Conservation (phyloP, 2,329 filamentous ascomycete species). For the Fonsecaea pugnacius region DNA sequence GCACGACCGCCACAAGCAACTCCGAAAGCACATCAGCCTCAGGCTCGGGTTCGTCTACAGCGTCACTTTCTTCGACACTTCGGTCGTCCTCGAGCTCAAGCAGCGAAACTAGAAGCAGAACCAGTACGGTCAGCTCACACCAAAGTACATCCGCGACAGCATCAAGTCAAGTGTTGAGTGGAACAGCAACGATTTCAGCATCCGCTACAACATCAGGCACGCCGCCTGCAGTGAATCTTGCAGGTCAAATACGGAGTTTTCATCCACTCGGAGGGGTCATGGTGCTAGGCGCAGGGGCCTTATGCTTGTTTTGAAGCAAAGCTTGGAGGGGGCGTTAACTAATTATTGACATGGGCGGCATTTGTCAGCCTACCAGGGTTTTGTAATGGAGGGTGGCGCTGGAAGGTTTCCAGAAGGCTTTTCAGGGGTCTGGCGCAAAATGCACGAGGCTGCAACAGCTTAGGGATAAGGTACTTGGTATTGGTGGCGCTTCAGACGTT, state of each 20-base stretch:
- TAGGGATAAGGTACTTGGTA: background rate
- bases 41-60: background rate
- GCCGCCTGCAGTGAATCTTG: slow-evolving; percentile 19
- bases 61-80: background rate
- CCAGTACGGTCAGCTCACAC: background rate
- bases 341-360: background rate
- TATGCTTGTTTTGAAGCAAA: slow-evolving; percentile 11
- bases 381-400: slow-evolving; percentile 23
- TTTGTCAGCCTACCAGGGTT: slow-evolving; percentile 24
- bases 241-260: slow-evolving; percentile 1
- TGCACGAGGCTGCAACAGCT: slow-evolving; percentile 19
- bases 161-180: slow-evolving; percentile 11
- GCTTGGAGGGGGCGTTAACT: background rate
- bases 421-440: background rate
- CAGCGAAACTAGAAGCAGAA: background rate
- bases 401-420: slow-evolving; percentile 20
- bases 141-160: slow-evolving; percentile 17
- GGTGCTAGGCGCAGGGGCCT: background rate
- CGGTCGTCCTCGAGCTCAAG: background rate
- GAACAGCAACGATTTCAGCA: slow-evolving; percentile 3
- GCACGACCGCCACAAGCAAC: background rate
- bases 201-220: slow-evolving; percentile 14
- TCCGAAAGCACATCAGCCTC: background rate
- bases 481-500: background rate
- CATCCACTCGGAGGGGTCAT: slow-evolving; percentile 3